Conservation (phyloP, 2,329 filamentous ascomycete genomes). For the Cordyceps tenuipes region DNA sequence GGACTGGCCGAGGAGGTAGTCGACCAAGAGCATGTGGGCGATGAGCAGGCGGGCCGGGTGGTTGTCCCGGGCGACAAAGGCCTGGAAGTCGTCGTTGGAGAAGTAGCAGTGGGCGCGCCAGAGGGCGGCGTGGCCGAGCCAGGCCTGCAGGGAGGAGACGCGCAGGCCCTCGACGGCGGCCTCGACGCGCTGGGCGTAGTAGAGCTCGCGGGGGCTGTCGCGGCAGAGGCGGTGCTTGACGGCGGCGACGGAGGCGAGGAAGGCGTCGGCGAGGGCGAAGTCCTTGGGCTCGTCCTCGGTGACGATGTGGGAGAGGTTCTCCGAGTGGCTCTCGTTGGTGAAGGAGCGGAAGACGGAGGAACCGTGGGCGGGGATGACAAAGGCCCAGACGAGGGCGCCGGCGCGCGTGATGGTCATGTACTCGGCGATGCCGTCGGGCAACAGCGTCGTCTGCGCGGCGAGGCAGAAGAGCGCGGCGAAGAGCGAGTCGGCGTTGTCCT, state of each 20-base stretch:
- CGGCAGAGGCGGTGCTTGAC: slow-evolving; percentile 16
- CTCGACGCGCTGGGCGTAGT: slow-evolving; percentile 15
- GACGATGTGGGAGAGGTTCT: slow-evolving; percentile 18
- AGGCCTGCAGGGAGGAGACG: slow-evolving; percentile 16
- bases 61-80: slow-evolving; percentile 24
- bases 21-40: slow-evolving; percentile 28
- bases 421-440: slow-evolving; percentile 30
- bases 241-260: slow-evolving; percentile 14
- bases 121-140: slow-evolving; percentile 16
- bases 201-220: slow-evolving; percentile 13
- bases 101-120: slow-evolving; percentile 16
- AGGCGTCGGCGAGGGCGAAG: slow-evolving; percentile 14
- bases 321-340: slow-evolving; percentile 20
- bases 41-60: slow-evolving; percentile 26
- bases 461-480: slow-evolving; percentile 28
- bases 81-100: slow-evolving; percentile 23
- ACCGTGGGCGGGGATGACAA: slow-evolving; percentile 16
- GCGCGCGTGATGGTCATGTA: slow-evolving; percentile 29
- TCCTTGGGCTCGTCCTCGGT: slow-evolving; percentile 20
- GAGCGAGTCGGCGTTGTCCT: slow-evolving; percentile 27
- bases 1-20: slow-evolving; percentile 21
- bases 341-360: slow-evolving; percentile 19
- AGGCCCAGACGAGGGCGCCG: slow-evolving; percentile 17
- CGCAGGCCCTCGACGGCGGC: slow-evolving; percentile 13
- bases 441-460: slow-evolving; percentile 27